These are phyloP conservation scores for Fraxinus sp. DNA, from an alignment of 305 asterid genomes.

Conservation along the genomic window DNA sequence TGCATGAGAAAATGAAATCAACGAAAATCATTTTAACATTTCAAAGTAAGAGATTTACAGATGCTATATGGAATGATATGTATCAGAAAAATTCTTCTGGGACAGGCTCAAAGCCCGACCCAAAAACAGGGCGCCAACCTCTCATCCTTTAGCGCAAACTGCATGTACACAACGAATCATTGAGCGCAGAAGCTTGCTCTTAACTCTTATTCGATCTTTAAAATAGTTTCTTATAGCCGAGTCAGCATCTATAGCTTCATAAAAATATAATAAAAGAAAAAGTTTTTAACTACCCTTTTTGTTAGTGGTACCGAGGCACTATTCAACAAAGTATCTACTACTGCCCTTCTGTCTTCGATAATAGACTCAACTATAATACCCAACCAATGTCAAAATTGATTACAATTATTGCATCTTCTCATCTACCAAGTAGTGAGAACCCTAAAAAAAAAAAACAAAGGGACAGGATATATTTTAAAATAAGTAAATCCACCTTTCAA, in stretches of 20 bases:
- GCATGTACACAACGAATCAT: background rate
- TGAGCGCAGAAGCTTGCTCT: background rate
- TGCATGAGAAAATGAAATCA: too few relatives aligned
- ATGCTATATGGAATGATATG: too few relatives aligned
- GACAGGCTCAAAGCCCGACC: too few relatives aligned
- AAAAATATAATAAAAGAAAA: background rate
- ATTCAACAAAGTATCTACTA: background rate
- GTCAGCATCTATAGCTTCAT: background rate
- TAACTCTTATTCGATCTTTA: background rate
- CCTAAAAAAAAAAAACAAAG: background rate
- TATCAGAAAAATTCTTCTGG: too few relatives aligned
- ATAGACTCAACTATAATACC: conserved; percentile 2
- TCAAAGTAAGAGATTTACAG: too few relatives aligned
- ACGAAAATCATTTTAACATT: too few relatives aligned
- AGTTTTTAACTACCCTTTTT: background rate
- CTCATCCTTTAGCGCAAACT: background rate
- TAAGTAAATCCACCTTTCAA: conserved; percentile 27
- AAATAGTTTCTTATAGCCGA: background rate
- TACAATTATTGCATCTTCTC: conserved; percentile 22
- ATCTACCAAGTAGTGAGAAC: conserved; percentile 17
- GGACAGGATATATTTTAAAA: background rate
- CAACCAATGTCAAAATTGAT: conserved; percentile 32
- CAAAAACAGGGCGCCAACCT: too few relatives aligned
- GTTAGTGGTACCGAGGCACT: background rate
- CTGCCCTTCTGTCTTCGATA: background rate